A percentile compares a stretch with the other conserved stretches of the same genome.
Evolutionary conservation across 2,329 filamentous ascomycete genomes (phyloP).

Genomic region (Coleophoma cylindrospora): DNA sequence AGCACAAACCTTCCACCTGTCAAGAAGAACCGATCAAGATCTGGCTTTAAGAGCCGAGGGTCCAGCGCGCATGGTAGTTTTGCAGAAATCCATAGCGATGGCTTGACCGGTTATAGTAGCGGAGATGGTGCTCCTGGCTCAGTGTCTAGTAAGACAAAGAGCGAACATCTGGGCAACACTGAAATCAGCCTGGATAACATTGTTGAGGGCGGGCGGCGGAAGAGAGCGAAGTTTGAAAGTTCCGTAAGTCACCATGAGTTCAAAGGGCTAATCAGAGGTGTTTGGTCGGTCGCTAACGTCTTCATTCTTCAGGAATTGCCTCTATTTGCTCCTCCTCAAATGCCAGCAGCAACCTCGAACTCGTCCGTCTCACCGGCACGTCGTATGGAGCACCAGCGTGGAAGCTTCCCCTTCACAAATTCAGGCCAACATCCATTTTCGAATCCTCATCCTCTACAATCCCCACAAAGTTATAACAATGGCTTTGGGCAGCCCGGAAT

Average conservation of each 20-base stretch:
- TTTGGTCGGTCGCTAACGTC: neutral
- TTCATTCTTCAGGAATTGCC: constrained; percentile 71
- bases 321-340: constrained; percentile 88
- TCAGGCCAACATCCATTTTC: constrained; percentile 75
- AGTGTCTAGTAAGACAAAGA: constrained; percentile 69
- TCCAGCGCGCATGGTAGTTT: constrained; percentile 44
- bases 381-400: constrained; percentile 66
- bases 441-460: constrained; percentile 73
- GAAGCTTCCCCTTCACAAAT: constrained; percentile 70
- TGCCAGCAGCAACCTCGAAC: constrained; percentile 91
- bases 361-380: constrained; percentile 93
- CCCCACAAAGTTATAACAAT: constrained; percentile 70
- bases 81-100: constrained; percentile 61
- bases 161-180: constrained; percentile 83
- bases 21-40: constrained; percentile 66
- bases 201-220: constrained; percentile 91
- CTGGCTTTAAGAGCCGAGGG: constrained; percentile 61
- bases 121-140: constrained; percentile 78
- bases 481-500: constrained; percentile 48
- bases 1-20: constrained; percentile 40
- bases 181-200: constrained; percentile 99
- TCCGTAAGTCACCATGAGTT: constrained; percentile 64
- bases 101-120: constrained; percentile 74
- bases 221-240: constrained; percentile 92
- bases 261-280: too few relatives aligned